Percentiles rank a stretch among this genome's conserved stretches.
Conservation (phyloP, 768 basidiomycete genomes). For the Neoboletus magnificus region DNA sequence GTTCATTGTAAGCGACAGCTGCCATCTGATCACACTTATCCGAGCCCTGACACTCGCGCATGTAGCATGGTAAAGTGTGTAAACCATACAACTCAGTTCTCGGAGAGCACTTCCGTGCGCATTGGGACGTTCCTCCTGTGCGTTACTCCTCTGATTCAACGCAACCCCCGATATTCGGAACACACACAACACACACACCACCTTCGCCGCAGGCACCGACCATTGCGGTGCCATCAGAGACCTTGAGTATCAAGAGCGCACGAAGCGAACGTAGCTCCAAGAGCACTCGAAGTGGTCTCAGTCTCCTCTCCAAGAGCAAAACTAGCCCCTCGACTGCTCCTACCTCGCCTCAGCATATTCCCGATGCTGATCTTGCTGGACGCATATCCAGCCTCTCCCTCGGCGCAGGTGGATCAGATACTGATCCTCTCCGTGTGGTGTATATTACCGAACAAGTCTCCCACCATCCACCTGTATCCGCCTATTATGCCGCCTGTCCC, state of each 20-base stretch:
- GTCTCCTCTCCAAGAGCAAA: constrained; percentile 49
- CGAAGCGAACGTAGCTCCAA: constrained; percentile 55
- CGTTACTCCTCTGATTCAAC: constrained; percentile 47
- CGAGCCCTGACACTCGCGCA: constrained; percentile 1
- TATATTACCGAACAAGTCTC: constrained; percentile 93
- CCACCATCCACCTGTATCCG: constrained; percentile 94
- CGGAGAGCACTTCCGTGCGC: constrained; percentile 85
- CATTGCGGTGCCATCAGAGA: constrained; percentile 37
- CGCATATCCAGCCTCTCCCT: constrained; percentile 63
- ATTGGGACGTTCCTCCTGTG: constrained; percentile 77
- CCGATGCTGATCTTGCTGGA: constrained; percentile 42
- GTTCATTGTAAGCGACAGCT: constrained; percentile 61
- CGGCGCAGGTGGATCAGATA: constrained; percentile 30
- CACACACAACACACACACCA: constrained; percentile 33
- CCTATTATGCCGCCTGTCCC: constrained; percentile 78
- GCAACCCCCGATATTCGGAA: constrained; percentile 44
- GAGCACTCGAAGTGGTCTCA: constrained; percentile 57
- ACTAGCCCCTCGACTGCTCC: constrained; percentile 32
- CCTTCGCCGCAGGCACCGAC: constrained; percentile 25
- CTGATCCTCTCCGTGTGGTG: constrained; percentile 56
- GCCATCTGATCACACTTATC: neutral
- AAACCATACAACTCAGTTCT: constrained; percentile 90
- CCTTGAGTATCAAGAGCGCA: constrained; percentile 48
- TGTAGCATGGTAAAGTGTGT: constrained; percentile 84
- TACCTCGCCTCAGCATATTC: constrained; percentile 46